Evolutionary conservation across 805 yeast species (phyloP), one percentile per base, ranked within the genome.

Genomic region (Crinitomyces ghanaensis): DNA sequence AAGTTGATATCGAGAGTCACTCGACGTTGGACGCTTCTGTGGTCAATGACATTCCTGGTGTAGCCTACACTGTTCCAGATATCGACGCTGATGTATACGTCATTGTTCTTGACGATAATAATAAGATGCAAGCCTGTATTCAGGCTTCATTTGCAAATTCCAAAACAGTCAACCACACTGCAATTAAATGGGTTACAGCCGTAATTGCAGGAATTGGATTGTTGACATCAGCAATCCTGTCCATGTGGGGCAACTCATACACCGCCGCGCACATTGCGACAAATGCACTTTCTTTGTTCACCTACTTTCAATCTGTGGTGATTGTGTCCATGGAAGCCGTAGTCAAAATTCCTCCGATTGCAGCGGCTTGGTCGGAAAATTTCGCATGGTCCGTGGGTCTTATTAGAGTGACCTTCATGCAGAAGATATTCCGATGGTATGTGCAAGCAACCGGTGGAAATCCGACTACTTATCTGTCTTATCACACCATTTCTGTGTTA

Each of bases 251-350:
- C 7, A 91, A 86, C 54, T 76, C 91, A 13, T 74, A 77, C 40
- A 88, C 96, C 2, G 94, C 98, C 2, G 86, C 95, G 3, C 97
- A 91, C 54, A 85, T 91, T 51, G 95, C 96, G n/a, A 80, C 95
- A 13, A 91, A 91, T 61, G 78, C 95, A 12, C 77, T 88, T 52
- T 82, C 96, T 1, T 64, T 91, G 40, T 91, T 91, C 59, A 74
- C 85, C 35, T 91, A 91, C 59, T 91, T 88, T 71, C 99, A 91
- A 63, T 74, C 81, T 37, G 66, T 91, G 46, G 95, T 96, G 14
- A 75, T 88, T 39, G 78, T 88, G 13, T 72, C 94, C 12, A 86
- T 91, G 95, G 78, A 85, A 85, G 95, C 93, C 36, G 96, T 88
- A 19, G 71, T 83, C 14, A 65, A 72, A 40, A 81, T 84, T 14